phyloP scores from a whole-genome alignment of 208 protist species.

The Trypanosoma cruzi region DNA sequence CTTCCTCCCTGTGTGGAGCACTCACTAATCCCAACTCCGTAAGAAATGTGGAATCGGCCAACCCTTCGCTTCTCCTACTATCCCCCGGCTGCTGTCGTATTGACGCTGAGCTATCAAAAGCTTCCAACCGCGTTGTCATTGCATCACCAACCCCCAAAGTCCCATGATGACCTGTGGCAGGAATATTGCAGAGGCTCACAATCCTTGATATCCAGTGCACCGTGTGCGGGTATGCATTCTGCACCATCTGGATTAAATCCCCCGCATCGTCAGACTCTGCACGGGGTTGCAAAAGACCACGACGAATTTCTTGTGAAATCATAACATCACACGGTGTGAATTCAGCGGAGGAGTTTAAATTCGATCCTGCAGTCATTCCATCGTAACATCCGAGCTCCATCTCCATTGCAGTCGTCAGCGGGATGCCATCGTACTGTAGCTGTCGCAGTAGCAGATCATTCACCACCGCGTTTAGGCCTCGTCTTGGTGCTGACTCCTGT shows the following conservation, averaged over 20 bases:
- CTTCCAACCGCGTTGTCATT: not conserved
- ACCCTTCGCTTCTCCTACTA: not conserved
- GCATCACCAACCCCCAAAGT: not conserved
- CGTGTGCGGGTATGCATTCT: conserved; percentile 16
- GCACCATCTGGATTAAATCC: conserved; percentile 19
- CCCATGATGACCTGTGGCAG: not conserved
- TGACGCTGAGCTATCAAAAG: not conserved
- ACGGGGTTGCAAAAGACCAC: conserved; percentile 6
- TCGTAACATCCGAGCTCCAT: conserved; percentile 29
- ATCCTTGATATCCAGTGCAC: conserved; percentile 26
- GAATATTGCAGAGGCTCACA: conserved; percentile 6
- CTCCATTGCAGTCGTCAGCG: conserved; percentile 18
- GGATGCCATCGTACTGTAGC: conserved; percentile 62
- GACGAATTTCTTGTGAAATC: conserved; percentile 28
- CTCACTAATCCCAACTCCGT: not conserved
- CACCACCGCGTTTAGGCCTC: conserved; percentile 39
- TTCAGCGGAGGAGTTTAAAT: not conserved
- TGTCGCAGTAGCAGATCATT: conserved; percentile 65
- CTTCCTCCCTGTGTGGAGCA: not conserved
- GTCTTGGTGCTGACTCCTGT: conserved; percentile 3
- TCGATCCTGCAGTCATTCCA: conserved; percentile 4
- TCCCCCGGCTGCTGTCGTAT: not conserved
- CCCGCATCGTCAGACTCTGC: not conserved
- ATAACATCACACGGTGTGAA: not conserved
- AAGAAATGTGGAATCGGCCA: not conserved